A percentile compares a stretch with the other conserved stretches of the same genome.
phyloP scores from a whole-genome alignment of 306 rosid genomes.

The Ziziphus jujuba region DNA sequence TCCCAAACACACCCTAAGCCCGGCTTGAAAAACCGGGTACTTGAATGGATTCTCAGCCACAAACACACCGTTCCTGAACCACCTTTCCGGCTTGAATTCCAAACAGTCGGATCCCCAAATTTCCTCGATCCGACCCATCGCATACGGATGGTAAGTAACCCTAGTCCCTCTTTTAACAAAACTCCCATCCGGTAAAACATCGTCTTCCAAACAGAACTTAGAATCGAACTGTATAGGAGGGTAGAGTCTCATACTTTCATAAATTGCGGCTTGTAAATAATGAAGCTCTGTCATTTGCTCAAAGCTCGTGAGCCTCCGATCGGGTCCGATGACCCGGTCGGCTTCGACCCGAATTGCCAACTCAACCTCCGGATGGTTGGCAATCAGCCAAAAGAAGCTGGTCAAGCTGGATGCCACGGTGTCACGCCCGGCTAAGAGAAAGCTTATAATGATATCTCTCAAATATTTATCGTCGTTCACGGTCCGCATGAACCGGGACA shows the following conservation, averaged over 20 bases:
- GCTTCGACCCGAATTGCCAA: constrained; percentile 51
- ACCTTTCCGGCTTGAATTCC: constrained; percentile 68
- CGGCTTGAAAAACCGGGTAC: constrained; percentile 83
- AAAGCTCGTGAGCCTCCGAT: constrained; percentile 16
- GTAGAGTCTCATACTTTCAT: constrained; percentile 74
- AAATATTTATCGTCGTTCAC: constrained; percentile 60
- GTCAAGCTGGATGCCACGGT: constrained; percentile 78
- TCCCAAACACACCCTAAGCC: constrained; percentile 74
- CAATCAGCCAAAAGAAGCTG: constrained; percentile 73
- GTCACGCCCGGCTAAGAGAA: constrained; percentile 81
- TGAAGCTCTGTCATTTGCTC: constrained; percentile 53
- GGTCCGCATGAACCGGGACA: constrained; percentile 66
- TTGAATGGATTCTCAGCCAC: constrained; percentile 40
- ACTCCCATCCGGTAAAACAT: constrained; percentile 70
- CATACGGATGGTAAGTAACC: constrained; percentile 85
- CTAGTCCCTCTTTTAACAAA: constrained; percentile 66
- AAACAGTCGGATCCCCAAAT: constrained; percentile 72
- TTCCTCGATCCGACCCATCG: constrained; percentile 72
- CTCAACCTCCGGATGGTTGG: constrained; percentile 43
- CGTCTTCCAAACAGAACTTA: constrained; percentile 61
- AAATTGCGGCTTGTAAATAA: constrained; percentile 58
- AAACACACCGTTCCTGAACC: constrained; percentile 54
- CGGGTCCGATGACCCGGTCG: constrained; percentile 42
- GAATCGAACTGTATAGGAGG: constrained; percentile 90
- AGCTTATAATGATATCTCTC: constrained; percentile 73